Base-by-base conservation (phyloP, 768 basidiomycete species). In the Auriscalpium vulgare region DNA sequence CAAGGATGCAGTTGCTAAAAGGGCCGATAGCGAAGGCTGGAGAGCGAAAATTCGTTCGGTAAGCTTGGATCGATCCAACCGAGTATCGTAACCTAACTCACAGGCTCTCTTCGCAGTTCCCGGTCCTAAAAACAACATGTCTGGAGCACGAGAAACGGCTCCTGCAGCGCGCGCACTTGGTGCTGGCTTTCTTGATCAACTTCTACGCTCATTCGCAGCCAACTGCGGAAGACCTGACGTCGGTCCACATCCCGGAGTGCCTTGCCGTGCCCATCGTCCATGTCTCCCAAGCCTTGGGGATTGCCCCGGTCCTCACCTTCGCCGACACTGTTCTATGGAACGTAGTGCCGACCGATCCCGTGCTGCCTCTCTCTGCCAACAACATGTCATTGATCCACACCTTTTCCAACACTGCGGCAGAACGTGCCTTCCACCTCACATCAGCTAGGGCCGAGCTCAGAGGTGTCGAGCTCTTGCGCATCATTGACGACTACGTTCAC, bases 271-370 rank as follows among this genome's bases (percentile, higher is more conserved):
- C 95, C 0, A 76, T 97, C 34, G 79, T 90, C 34, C 65, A 78
- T 16, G 83, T 95, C 48, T 95, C 92, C 13, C 77, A 78, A 10
- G 70, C 78, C 51, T 78, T 99, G 44, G 84, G 83, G 51, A 85
- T 95, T n/a, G 93, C 95, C 7, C 95, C 95, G 4, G 82, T 99
- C 59, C 76, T 97, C 61, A 99, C 95, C 0, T 99, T 93, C 67
- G 90, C 95, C 29, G 95, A 97, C 67, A 93, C 91, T 16, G 95
- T 99, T 13, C 78, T 98, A 1, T 99, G 92, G 91, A 97, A 97
- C 67, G 87, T 82, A 78, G 82, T 83, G 38, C 74, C 81, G 45
- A 67, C 80, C 54, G 74, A 87, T 64, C 75, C 85, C 21, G 68
- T 70, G 19, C 67, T 75, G 38, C 86, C 88, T 46, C 71, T 83